A percentile compares a stretch with the other conserved stretches of the same genome.
phyloP scores from a whole-genome alignment of 2,329 filamentous ascomycete species.

The Hymenoscyphus albidus region DNA sequence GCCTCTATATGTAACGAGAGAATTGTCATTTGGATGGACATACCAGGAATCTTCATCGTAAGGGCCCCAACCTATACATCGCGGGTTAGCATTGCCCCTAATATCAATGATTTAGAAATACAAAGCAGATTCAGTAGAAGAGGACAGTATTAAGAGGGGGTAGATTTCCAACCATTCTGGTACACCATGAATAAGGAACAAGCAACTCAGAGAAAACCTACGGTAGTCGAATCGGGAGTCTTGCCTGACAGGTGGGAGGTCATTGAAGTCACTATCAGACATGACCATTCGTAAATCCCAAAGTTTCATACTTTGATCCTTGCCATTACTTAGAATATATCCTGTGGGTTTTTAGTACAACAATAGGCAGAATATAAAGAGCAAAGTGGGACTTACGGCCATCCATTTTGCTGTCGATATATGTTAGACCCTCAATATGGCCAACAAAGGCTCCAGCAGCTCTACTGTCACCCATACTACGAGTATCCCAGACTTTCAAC shows the following conservation, averaged over 20 bases:
- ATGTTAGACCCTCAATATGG: slow-evolving; percentile 63
- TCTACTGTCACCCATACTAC: slow-evolving; percentile 83
- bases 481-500: slow-evolving; percentile 92
- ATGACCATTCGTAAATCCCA: slow-evolving; percentile 94
- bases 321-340: slow-evolving; percentile 90
- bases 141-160: too few relatives aligned
- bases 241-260: slow-evolving; percentile 47
- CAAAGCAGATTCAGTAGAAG: too few relatives aligned
- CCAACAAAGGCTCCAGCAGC: slow-evolving; percentile 64
- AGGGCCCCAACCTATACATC: slow-evolving; percentile 42
- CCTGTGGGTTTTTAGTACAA: slow-evolving; percentile 19
- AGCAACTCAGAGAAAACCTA: too few relatives aligned
- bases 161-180: too few relatives aligned
- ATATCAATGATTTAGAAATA: too few relatives aligned
- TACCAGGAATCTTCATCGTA: slow-evolving; percentile 65
- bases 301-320: slow-evolving; percentile 95
- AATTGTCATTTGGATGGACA: slow-evolving; percentile 81
- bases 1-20: slow-evolving; percentile 86
- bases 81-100: too few relatives aligned
- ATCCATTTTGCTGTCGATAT: slow-evolving; percentile 67
- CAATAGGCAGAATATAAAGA: not conserved
- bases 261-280: slow-evolving; percentile 60
- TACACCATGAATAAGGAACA: too few relatives aligned
- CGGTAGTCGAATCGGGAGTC: slow-evolving; percentile 70
- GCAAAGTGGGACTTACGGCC: slow-evolving; percentile 42